Evolutionary conservation across 2,329 filamentous ascomycete genomes (phyloP).

Genomic region (Nemania serpens): DNA sequence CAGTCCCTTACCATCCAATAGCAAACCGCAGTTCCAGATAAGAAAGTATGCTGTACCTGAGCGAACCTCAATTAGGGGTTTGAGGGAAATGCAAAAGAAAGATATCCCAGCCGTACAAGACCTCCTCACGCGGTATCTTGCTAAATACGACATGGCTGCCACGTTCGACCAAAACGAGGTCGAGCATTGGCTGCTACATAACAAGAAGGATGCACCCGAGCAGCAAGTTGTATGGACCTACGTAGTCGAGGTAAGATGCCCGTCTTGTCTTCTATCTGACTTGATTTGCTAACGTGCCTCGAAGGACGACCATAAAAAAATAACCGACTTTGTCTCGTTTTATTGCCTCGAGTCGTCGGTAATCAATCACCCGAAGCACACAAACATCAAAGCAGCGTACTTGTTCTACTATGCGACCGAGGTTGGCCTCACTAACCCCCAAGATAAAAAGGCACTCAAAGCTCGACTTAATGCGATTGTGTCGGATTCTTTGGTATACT

Average conservation of each 20-base stretch:
- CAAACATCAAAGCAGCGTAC: slow-evolving; percentile 85
- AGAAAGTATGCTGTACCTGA: slow-evolving; percentile 84
- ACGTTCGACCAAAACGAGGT: slow-evolving; percentile 81
- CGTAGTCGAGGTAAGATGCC: slow-evolving; percentile 72
- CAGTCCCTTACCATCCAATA: slow-evolving; percentile 81
- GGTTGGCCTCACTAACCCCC: slow-evolving; percentile 65
- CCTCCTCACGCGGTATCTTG: slow-evolving; percentile 77
- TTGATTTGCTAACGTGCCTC: slow-evolving; percentile 27
- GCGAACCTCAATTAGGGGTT: slow-evolving; percentile 70
- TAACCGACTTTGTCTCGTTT: slow-evolving; percentile 97
- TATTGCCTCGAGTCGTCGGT: slow-evolving; percentile 94
- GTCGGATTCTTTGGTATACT: slow-evolving; percentile 83
- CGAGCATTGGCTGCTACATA: slow-evolving; percentile 83
- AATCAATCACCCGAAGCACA: slow-evolving; percentile 79
- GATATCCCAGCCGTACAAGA: slow-evolving; percentile 78
- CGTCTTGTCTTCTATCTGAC: background rate
- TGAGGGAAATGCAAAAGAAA: slow-evolving; percentile 78
- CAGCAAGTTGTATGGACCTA: slow-evolving; percentile 94
- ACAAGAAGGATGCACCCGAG: slow-evolving; percentile 59
- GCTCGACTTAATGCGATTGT: slow-evolving; percentile 79
- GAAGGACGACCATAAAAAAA: slow-evolving; percentile 70
- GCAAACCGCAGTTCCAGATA: slow-evolving; percentile 84
- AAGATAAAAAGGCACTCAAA: slow-evolving; percentile 67
- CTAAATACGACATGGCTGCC: slow-evolving; percentile 82
- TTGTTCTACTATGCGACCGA: slow-evolving; percentile 97